Base-by-base conservation (phyloP, 2,329 filamentous ascomycete genomes). In the Hymenoscyphus albidus region DNA sequence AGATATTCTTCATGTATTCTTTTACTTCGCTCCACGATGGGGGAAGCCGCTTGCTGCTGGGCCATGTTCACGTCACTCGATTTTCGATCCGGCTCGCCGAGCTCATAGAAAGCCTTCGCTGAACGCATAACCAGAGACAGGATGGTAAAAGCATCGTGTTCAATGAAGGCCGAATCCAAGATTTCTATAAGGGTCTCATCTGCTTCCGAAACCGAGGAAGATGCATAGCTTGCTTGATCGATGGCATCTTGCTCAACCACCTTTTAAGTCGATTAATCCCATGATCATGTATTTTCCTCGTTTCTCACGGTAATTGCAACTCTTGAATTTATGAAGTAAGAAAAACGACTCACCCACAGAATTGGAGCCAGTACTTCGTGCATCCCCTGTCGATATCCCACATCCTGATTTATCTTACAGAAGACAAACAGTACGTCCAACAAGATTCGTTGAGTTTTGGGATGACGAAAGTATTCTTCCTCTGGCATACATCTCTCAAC, bases 311-410 rank as follows among this genome's bases (percentile, higher is more conserved):
- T 27, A 27, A 27, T 27, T 27, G 27, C 27, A 27, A 27, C 27
- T 27, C 27, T 27, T 27, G 27, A 27, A 27, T 27, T 27, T 27
- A 27, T 27, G 27, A 27, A 27, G 27, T 27, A 27, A 27, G 27
- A 27, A 2, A 27, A 27, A 27, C 27, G 27, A 27, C 27, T 27
- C 27, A 27, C 90, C 83, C 92, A 92, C 6, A 97, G 80, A 44
- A 99, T 87, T 0, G 95, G 93, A 0, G 95, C 95, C 14, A 98
- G 82, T 55, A 99, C 81, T 78, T 99, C 95, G 75, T 99, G 95
- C 94, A 99, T 99, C 12, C 95, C 95, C 79, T 99, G 95, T n/a
- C 95, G 87, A 75, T 99, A 99, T 18, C 87, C 92, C 62, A 92
- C 83, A 70, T 89, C 87, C 1, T 92, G 92, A 73, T 98, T 92